These are phyloP conservation scores for Claviceps capensis DNA, from an alignment of 2,329 filamentous ascomycete species.

Conservation along the genomic window DNA sequence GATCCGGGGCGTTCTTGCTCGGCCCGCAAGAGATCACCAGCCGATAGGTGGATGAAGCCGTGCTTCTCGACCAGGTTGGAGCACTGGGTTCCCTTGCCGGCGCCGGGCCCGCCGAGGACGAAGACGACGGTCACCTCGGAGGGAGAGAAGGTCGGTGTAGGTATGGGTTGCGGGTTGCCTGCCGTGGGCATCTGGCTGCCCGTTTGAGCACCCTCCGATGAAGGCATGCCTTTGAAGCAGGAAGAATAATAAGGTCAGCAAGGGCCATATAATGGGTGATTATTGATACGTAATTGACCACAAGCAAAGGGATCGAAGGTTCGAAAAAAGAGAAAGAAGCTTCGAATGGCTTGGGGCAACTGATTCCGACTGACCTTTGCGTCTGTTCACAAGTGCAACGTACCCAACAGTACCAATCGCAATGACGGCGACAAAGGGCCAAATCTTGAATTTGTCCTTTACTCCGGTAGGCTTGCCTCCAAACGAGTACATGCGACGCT, in stretches of 20 bases:
- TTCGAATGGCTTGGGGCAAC: neutral
- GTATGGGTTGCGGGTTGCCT: conserved; percentile 24
- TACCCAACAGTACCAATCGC: conserved; percentile 35
- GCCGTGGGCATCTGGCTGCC: conserved; percentile 32
- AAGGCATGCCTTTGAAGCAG: conserved; percentile 24
- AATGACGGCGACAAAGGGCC: conserved; percentile 41
- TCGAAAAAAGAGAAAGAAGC: neutral
- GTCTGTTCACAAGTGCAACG: conserved; percentile 33
- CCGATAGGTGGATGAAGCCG: conserved; percentile 83
- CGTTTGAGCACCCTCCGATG: conserved; percentile 22
- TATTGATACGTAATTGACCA: too few species aligned
- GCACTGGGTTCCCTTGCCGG: conserved; percentile 95
- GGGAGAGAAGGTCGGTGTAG: conserved; percentile 55
- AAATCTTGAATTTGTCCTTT: conserved; percentile 36
- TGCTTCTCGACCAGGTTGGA: conserved; percentile 75
- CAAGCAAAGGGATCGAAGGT: too few species aligned
- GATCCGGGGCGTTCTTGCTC: conserved; percentile 80
- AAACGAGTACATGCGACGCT: conserved; percentile 24
- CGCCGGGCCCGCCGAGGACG: conserved; percentile 88
- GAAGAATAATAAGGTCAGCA: neutral
- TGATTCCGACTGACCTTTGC: conserved; percentile 26
- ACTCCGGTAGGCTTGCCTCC: conserved; percentile 16
- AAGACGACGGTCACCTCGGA: conserved; percentile 82
- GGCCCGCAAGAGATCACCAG: conserved; percentile 83
- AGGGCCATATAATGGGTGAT: neutral